Evolutionary conservation across 371 early-diverging fungal species (phyloP).

Genomic region (Umbelopsis sp.): DNA sequence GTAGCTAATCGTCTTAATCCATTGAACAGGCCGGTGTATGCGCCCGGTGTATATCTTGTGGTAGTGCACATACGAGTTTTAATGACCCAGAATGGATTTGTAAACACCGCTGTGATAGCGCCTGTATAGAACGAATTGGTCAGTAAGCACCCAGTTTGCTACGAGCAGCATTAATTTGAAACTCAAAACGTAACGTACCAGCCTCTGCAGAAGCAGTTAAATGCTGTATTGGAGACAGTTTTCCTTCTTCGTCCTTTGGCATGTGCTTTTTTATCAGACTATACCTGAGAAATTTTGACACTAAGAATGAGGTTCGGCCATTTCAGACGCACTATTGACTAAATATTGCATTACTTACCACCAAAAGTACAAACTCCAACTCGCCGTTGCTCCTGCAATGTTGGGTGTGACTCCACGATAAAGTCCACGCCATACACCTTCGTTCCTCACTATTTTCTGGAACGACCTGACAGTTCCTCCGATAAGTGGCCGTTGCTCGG

Average conservation of each 20-base stretch:
- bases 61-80: constrained; percentile 94
- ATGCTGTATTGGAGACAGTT: constrained; percentile 73
- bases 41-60: constrained; percentile 59
- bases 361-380: constrained; percentile 96
- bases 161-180: not conserved
- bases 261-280: constrained; percentile 76
- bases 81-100: constrained; percentile 95
- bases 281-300: constrained; percentile 48
- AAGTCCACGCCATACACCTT: constrained; percentile 71
- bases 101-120: constrained; percentile 77
- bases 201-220: constrained; percentile 81
- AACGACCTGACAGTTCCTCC: constrained; percentile 76
- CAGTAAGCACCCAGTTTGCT: not conserved
- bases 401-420: constrained; percentile 92
- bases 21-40: constrained; percentile 78
- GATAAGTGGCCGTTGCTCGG: constrained; percentile 46
- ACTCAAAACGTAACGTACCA: constrained; percentile 37
- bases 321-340: not conserved
- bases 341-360: constrained; percentile 60
- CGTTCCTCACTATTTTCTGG: constrained; percentile 54
- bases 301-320: not conserved
- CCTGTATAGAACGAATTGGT: constrained; percentile 43
- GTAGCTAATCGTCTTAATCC: constrained; percentile 65
- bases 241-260: constrained; percentile 63
- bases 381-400: constrained; percentile 88